Evolutionary conservation across 257 asterid species (phyloP), one percentile per base, ranked within the genome.

Genomic region (Prunella vulgaris): DNA sequence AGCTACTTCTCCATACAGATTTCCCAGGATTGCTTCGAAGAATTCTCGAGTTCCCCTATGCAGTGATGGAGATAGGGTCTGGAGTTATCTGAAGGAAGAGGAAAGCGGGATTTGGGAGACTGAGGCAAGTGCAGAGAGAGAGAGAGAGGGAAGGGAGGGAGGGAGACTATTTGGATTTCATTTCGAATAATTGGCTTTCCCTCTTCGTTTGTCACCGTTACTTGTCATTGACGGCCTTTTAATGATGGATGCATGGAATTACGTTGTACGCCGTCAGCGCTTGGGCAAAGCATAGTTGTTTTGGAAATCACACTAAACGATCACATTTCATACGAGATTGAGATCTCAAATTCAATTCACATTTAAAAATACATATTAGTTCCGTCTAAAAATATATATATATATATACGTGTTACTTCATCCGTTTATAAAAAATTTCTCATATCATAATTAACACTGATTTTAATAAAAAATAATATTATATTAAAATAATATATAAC

Each of bases 231-330:
- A 68, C 72, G 72, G 68, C 21, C 73, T 69, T 68, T 74, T 21
- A 18, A 82, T 38, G 82, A 76, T 37, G 77, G 73, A 54, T n/a
- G n/a, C n/a, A 82, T 82, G 86, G 86, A 82, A 30, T 32, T 32
- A 5, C 37, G 37, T 32, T 32, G 9, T 32, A 32, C 9, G 37
- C 37, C 37, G 37, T 32, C 37, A 28, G 5, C 37, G 37, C 9
- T 32, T 32, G 37, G 37, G 37, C 6, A 32, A 9, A 32, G 37
- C 33, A 0, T 0, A 28, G 33, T 6, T 4, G 3, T 4, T 27
- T 27, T 27, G 3, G 3, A 27, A 27, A 2, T 27, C 32, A 27
- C n/a, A n/a, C n/a, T n/a, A n/a, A n/a, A n/a, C n/a, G n/a, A n/a
- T n/a, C n/a, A n/a, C n/a, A n/a, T n/a, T n/a, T n/a, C n/a, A n/a